Evolutionary conservation across 108 stramenopile species (phyloP), one percentile per base, ranked within the genome.

Genomic region (Skeletonema potamos): DNA sequence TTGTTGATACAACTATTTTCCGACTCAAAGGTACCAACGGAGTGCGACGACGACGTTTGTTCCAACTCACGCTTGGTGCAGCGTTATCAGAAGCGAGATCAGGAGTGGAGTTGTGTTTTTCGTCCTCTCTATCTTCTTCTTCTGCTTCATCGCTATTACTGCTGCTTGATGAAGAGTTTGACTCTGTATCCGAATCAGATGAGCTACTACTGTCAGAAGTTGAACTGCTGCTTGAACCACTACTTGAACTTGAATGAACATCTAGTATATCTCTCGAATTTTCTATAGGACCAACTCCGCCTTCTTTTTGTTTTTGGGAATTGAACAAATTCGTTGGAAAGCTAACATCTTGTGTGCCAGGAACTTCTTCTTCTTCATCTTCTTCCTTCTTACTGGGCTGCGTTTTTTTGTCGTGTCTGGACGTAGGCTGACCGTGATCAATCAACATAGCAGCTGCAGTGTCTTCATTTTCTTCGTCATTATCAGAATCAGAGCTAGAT

Each of bases 1-100:
- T 54, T 27, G 54, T 34, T 39, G 54, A 67, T 37, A 27, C 48
- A 51, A 67, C 37, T 26, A 67, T 67, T 67, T 67, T 67, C 36
- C 66, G 54, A 32, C 30, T 57, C 66, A 37, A 36, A 26, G 66
- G 34, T 5, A 67, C 66, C 24, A 67, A 55, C 1, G 66, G 66
- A 12, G 66, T 67, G 27, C 66, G 66, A 34, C 66, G 66, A 34
- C 66, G 66, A 56, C 66, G 54, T 55, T 55, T 67, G 20, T 55
- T 67, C 8, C 55, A 67, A 22, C 20, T 51, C 48, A 6, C 48
- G 6, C 48, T 24, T 51, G 48, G 20, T 24, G 48, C 48, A 22
- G 48, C 22, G 8, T 18, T 22, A 51, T 51, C 48, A 24, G 48
- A 51, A 51, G 48, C 48, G 22, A 51, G 48, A 22, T 51, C 48